phyloP scores from a whole-genome alignment of 1,139 yeast genomes.

The Pichiaceae sp. region DNA sequence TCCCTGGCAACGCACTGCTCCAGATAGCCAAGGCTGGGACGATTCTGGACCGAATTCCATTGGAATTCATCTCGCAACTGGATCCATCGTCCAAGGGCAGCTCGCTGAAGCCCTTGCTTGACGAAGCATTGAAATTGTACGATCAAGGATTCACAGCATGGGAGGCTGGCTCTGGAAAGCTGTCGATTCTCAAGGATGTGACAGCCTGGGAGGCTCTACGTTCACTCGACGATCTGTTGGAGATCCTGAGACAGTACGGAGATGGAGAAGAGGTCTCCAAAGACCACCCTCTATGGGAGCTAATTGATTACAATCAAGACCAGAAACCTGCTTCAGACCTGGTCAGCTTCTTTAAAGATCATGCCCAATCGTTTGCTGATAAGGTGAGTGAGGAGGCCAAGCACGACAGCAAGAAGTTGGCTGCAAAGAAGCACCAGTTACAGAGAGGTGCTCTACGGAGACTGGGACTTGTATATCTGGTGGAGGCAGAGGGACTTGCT shows the following conservation, averaged over 20 bases:
- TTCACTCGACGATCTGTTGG: slow-evolving; percentile 49
- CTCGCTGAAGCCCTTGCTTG: slow-evolving; percentile 29
- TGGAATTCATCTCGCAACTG: slow-evolving; percentile 47
- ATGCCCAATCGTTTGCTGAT: slow-evolving; percentile 9
- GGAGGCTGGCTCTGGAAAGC: slow-evolving; percentile 10
- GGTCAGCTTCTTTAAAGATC: slow-evolving; percentile 33
- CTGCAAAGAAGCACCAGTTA: slow-evolving; percentile 8
- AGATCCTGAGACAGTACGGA: slow-evolving; percentile 59
- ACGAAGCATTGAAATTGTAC: slow-evolving; percentile 34
- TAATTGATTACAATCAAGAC: slow-evolving; percentile 14
- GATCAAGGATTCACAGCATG: slow-evolving; percentile 28
- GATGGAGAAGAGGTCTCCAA: slow-evolving; percentile 34
- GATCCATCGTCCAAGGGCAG: slow-evolving; percentile 28
- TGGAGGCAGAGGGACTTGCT: slow-evolving; percentile 56
- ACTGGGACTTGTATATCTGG: slow-evolving; percentile 54
- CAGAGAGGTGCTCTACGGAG: slow-evolving; percentile 26
- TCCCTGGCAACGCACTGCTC: slow-evolving; percentile 22
- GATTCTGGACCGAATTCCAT: slow-evolving; percentile 47
- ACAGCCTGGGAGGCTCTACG: slow-evolving; percentile 18
- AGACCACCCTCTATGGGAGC: slow-evolving; percentile 43
- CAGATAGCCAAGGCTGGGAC: slow-evolving; percentile 48
- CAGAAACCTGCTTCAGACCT: slow-evolving; percentile 30
- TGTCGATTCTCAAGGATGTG: slow-evolving; percentile 15
- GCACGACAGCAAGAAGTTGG: slow-evolving; percentile 9
- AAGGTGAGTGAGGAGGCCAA: neutral